Base-by-base conservation (phyloP, 495 filamentous ascomycete genomes). In the Aspergillus diversus region DNA sequence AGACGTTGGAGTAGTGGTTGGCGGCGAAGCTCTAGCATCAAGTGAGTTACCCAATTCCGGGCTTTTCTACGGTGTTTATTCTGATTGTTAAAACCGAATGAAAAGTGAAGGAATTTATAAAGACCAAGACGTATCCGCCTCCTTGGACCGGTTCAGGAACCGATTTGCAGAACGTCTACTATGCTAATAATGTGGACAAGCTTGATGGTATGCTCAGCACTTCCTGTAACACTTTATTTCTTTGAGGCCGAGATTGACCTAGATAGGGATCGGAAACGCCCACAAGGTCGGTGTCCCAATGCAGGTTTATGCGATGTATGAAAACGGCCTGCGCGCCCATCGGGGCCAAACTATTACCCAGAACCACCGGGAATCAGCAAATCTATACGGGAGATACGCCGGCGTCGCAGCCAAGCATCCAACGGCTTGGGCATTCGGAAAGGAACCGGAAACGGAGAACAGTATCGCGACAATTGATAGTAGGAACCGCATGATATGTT, bases 401-500 rank as follows among this genome's bases (percentile, higher is more conserved):
- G 17, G 81, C 81, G 49, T 87, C 92, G 73, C 84, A 85, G 17
- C 92, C 92, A 69, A 96, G 92, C 74, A 43, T 9, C 39, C 39
- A 0, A 43, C n/a, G 39, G 39, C 39, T 43, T 43, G 39, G 39
- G 9, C 39, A 0, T 43, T 43, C n/a, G 39, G 39, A 7, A 43
- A 43, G n/a, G 3, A 43, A 15, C 39, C 39, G 6, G 12, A 43
- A n/a, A 9, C 39, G 0, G 39, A 43, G n/a, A 5, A 11, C 7
- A 43, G 4, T n/a, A 43, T 43, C 7, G 39, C 12, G 7, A 11
- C n/a, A 5, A n/a, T 43, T 0, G n/a, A 43, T 8, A 4, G 3
- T 4, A 43, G 39, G 9, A 43, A 43, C n/a, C 39, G 39, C 4
- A 43, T 43, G 39, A 43, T 43, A 5, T 43, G 39, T n/a, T 43